These are phyloP conservation scores for Kalmanozyma brasiliensis DNA, from an alignment of 1,284 basidiomycete genomes.

Conservation along the genomic window DNA sequence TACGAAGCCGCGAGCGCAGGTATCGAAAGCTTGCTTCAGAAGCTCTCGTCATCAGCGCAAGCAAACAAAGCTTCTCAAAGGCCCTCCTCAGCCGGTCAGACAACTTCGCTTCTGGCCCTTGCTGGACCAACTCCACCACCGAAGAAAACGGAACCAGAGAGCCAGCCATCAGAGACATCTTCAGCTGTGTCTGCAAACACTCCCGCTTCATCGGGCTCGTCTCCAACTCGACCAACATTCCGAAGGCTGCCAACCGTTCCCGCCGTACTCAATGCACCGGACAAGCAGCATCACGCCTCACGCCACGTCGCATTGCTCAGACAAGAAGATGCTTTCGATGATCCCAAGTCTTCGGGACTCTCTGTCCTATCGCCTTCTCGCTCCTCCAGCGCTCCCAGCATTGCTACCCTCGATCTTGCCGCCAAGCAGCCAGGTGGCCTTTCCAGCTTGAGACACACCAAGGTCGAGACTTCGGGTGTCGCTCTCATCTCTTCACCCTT, in stretches of 20 bases:
- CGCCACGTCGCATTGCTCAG: constrained; percentile 20
- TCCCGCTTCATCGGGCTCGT: not conserved
- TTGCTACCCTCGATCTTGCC: constrained; percentile 33
- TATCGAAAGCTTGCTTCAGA: constrained; percentile 22
- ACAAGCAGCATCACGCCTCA: constrained; percentile 27
- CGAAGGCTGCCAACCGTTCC: constrained; percentile 20
- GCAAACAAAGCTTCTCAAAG: constrained; percentile 10
- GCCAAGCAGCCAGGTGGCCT: constrained; percentile 38
- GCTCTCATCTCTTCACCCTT: constrained; percentile 40
- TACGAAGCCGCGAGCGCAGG: constrained; percentile 28
- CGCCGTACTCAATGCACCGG: constrained; percentile 9
- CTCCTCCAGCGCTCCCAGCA: constrained; percentile 26
- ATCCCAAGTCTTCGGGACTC: constrained; percentile 34
- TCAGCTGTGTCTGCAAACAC: not conserved
- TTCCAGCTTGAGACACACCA: constrained; percentile 28
- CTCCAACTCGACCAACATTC: constrained; percentile 1
- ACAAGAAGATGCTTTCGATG: constrained; percentile 27
- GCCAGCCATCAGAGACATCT: not conserved
- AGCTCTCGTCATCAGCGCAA: constrained; percentile 20
- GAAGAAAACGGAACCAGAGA: not conserved
- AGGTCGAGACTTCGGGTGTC: constrained; percentile 36
- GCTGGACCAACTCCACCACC: too few species aligned
- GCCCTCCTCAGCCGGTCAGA: not conserved
- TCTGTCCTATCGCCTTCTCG: constrained; percentile 37
- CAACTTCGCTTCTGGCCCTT: not conserved